These are phyloP conservation scores for Moringa oleifera DNA, from an alignment of 345 rosid species.

Conservation along the genomic window DNA sequence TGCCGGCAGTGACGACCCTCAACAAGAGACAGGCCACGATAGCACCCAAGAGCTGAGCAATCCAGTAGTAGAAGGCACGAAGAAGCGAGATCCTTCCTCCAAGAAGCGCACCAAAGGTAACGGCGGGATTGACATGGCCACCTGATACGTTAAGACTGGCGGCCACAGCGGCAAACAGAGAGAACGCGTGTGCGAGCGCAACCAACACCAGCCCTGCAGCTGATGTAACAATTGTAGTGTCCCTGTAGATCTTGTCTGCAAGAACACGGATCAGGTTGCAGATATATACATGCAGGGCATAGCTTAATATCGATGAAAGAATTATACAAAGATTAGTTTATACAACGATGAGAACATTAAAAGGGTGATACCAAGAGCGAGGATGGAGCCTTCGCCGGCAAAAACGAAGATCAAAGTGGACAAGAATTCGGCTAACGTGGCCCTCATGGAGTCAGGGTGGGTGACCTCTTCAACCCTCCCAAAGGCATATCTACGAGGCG, in stretches of 20 bases:
- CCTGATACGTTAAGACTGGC: slow-evolving; percentile 62
- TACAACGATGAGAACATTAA: not conserved
- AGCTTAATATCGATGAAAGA: too few species aligned
- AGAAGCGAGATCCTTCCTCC: slow-evolving; percentile 63
- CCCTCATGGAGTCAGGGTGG: slow-evolving; percentile 37
- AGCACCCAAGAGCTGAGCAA: slow-evolving; percentile 74
- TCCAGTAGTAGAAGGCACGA: slow-evolving; percentile 60
- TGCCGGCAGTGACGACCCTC: slow-evolving; percentile 55
- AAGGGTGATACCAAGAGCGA: slow-evolving; percentile 49
- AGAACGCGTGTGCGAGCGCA: slow-evolving; percentile 70
- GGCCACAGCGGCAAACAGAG: slow-evolving; percentile 50
- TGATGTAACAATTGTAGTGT: slow-evolving; percentile 27
- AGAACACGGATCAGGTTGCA: slow-evolving; percentile 7
- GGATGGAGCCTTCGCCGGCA: slow-evolving; percentile 71
- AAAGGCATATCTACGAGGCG: slow-evolving; percentile 27
- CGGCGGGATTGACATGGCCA: slow-evolving; percentile 80
- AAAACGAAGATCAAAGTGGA: slow-evolving; percentile 71
- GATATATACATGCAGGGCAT: too few species aligned
- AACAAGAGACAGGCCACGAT: slow-evolving; percentile 53
- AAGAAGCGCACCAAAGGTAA: slow-evolving; percentile 57
- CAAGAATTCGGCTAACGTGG: slow-evolving; percentile 62
- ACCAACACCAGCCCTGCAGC: slow-evolving; percentile 40
- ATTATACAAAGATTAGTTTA: not conserved
- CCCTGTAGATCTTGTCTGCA: slow-evolving; percentile 48
- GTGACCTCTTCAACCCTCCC: slow-evolving; percentile 31